Evolutionary conservation across 257 asterid species (phyloP), one percentile per base, ranked within the genome.

Genomic region (Anisodus tanguticus): DNA sequence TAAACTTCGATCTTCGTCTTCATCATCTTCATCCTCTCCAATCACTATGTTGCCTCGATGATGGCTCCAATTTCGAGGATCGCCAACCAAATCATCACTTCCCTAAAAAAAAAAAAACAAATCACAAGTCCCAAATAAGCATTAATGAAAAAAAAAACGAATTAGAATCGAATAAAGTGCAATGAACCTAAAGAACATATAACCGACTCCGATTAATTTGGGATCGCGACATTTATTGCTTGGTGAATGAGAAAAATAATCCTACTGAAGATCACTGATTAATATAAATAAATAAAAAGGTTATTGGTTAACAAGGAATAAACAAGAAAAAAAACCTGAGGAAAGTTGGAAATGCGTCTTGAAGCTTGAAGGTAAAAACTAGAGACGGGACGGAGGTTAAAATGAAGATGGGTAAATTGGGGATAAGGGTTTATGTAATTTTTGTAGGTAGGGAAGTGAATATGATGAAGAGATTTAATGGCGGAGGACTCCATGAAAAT

Each of bases 1-100:
- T 87, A 96, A 89, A 84, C 98, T 94, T 84, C 95, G 89, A 72
- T 94, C 98, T 85, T 93, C 99, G 5, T 90, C 97, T 43, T 95
- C 97, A 1, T 93, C 98, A 8, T 92, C 97, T 0, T 93, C 95
- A 6, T 91, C 93, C 41, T 89, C 82, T 10, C 93, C 97, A 86
- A 77, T 92, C 54, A 85, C 91, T 86, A 89, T 69, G 69, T 92
- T 88, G 59, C 89, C 72, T 79, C 93, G 90, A 66, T 64, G 87
- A 87, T 86, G 80, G 41, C 94, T 88, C 94, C 93, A 87, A 54
- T 88, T 86, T 68, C 90, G 90, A 84, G 84, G 76, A 85, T 74
- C 84, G 69, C 57, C 78, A 39, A 60, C 83, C 87, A 83, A 81
- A 85, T 43, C 84, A 84, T 88, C 87, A 45, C 89, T 84, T 84